Conservation (phyloP, 1,284 basidiomycete genomes). For the Melampsora americana region DNA sequence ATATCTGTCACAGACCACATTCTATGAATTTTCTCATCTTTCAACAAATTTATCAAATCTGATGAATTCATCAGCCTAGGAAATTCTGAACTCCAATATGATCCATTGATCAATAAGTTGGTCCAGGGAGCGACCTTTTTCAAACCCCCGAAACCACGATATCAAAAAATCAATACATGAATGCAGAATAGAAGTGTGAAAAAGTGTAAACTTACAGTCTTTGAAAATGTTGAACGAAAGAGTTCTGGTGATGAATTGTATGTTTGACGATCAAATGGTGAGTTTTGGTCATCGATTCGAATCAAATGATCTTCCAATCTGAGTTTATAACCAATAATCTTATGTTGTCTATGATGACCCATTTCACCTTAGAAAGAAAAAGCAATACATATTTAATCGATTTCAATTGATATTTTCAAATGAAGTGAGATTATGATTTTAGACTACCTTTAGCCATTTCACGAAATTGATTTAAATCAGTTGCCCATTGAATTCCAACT, state of each 20-base stretch:
- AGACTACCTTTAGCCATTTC: neutral
- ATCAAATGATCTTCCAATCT: slow-evolving; percentile 28
- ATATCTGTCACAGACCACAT: slow-evolving; percentile 70
- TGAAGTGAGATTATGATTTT: too few relatives aligned
- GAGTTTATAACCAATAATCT: slow-evolving; percentile 23
- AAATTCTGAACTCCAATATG: slow-evolving; percentile 72
- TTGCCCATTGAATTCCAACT: slow-evolving; percentile 65
- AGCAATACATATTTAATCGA: neutral
- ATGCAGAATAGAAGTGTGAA: neutral
- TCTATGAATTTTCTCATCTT: slow-evolving; percentile 59
- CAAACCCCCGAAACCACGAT: neutral
- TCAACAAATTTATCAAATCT: slow-evolving; percentile 62
- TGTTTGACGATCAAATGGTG: slow-evolving; percentile 63
- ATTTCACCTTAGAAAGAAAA: neutral
- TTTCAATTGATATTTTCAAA: neutral
- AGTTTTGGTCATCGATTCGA: slow-evolving; percentile 46
- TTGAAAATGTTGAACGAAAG: slow-evolving; percentile 68
- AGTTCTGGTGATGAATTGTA: slow-evolving; percentile 69
- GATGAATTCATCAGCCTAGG: slow-evolving; percentile 72
- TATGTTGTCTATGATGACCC: slow-evolving; percentile 14
- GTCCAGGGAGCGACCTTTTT: slow-evolving; percentile 73
- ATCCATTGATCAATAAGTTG: slow-evolving; percentile 76
- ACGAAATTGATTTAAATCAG: slow-evolving; percentile 61
- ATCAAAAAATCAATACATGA: slow-evolving; percentile 17
- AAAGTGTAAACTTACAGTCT: slow-evolving; percentile 59